These are phyloP conservation scores for Fusarium mexicanum DNA, from an alignment of 2,329 filamentous ascomycete species.

Conservation along the genomic window DNA sequence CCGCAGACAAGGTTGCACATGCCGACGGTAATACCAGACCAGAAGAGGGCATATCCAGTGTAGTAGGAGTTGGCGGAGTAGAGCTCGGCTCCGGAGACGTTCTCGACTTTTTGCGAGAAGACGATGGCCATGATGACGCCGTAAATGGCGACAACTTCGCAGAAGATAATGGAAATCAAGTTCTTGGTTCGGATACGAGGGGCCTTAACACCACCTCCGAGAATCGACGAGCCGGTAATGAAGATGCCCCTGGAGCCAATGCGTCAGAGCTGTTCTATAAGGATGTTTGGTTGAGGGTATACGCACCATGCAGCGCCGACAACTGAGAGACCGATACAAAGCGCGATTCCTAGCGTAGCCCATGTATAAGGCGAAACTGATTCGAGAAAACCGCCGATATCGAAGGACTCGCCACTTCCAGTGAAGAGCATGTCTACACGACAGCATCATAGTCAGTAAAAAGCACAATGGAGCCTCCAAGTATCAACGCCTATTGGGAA, in stretches of 20 bases:
- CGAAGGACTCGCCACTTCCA: slow-evolving; percentile 94
- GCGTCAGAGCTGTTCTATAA: slow-evolving; percentile 31
- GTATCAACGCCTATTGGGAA: slow-evolving; percentile 6
- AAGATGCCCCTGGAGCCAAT: slow-evolving; percentile 84
- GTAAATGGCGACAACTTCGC: slow-evolving; percentile 99
- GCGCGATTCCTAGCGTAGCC: slow-evolving; percentile 88
- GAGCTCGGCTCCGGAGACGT: slow-evolving; percentile 70
- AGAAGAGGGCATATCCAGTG: slow-evolving; percentile 95
- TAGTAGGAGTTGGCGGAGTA: slow-evolving; percentile 86
- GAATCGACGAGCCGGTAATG: slow-evolving; percentile 96
- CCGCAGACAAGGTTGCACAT: slow-evolving; percentile 96
- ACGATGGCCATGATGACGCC: slow-evolving; percentile 99
- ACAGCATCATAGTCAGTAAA: slow-evolving; percentile 32
- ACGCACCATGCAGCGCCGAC: slow-evolving; percentile 95
- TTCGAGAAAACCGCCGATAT: slow-evolving; percentile 95
- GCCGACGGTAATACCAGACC: slow-evolving; percentile 93
- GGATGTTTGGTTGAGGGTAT: slow-evolving; percentile 19
- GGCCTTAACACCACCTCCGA: slow-evolving; percentile 95
- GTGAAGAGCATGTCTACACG: slow-evolving; percentile 95
- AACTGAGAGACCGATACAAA: slow-evolving; percentile 96
- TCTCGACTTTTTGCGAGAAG: slow-evolving; percentile 87
- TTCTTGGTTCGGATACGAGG: slow-evolving; percentile 99
- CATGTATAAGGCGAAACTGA: slow-evolving; percentile 93
- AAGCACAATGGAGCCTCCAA: slow-evolving; percentile 1
- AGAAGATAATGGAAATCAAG: slow-evolving; percentile 99